These are phyloP conservation scores for Macroventuria anomochaeta DNA, from an alignment of 2,329 filamentous ascomycete species.

Conservation along the genomic window DNA sequence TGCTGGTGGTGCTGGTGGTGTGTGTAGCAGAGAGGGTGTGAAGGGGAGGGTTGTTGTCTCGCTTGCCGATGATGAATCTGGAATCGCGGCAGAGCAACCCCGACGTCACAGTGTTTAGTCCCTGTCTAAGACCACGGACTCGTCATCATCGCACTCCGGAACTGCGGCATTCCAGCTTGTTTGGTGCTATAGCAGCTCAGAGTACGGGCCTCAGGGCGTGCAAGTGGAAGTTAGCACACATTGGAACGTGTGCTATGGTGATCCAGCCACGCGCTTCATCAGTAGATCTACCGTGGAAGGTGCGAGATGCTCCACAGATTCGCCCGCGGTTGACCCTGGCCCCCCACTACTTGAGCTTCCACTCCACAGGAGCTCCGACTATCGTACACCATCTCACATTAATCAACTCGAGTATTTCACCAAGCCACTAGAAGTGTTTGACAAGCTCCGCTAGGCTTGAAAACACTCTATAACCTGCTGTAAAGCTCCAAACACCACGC, in stretches of 20 bases:
- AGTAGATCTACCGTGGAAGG: constrained; percentile 13
- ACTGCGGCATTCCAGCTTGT: not conserved
- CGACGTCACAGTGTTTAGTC: constrained; percentile 19
- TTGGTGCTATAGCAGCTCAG: not conserved
- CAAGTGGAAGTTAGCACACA: not conserved
- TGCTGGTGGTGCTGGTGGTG: constrained; percentile 9
- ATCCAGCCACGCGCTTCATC: not conserved
- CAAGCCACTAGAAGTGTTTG: not conserved
- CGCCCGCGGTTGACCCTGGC: constrained; percentile 12
- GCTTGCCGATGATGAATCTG: constrained; percentile 17
- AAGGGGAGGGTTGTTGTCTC: constrained; percentile 18
- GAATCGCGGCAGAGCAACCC: constrained; percentile 17
- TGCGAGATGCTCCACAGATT: constrained; percentile 18
- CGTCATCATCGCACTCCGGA: constrained; percentile 9
- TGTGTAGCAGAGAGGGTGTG: constrained; percentile 7
- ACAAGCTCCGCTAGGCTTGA: not conserved
- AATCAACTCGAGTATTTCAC: not conserved
- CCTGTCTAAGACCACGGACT: constrained; percentile 3
- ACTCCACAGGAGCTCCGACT: constrained; percentile 10
- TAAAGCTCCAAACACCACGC: not conserved
- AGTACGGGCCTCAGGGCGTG: not conserved
- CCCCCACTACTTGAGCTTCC: constrained; percentile 15
- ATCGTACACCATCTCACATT: constrained; percentile 1
- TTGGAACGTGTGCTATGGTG: not conserved
- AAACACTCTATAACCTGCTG: not conserved